A percentile compares a stretch with the other conserved stretches of the same genome.
phyloP scores from a whole-genome alignment of 345 rosid species.

The Salix viminalis region DNA sequence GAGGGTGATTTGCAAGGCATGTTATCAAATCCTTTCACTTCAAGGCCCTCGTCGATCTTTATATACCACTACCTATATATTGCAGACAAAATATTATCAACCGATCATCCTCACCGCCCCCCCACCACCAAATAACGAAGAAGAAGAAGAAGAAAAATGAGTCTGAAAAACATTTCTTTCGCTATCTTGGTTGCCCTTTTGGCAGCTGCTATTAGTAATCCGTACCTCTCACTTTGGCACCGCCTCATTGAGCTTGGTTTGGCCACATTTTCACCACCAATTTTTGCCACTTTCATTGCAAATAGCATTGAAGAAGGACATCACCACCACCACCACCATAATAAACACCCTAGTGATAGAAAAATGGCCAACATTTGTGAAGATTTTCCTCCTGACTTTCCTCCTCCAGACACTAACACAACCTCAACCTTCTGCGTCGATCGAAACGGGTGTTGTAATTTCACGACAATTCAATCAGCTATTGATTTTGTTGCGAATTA shows the following conservation, averaged over 20 bases:
- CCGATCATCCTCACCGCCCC: not conserved
- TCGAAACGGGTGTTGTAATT: constrained; percentile 75
- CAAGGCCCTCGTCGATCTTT: constrained; percentile 42
- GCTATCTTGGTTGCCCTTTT: constrained; percentile 38
- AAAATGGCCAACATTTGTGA: constrained; percentile 51
- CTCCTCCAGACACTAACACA: constrained; percentile 68
- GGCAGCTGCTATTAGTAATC: constrained; percentile 27
- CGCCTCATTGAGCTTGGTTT: constrained; percentile 12
- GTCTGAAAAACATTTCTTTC: constrained; percentile 22
- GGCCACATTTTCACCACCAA: constrained; percentile 13
- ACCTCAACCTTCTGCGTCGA: constrained; percentile 69
- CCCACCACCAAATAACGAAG: not conserved
- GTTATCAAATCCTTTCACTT: constrained; percentile 67
- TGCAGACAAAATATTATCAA: not conserved
- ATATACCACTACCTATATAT: not conserved
- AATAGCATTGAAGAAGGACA: not conserved
- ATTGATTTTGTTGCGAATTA: constrained; percentile 53
- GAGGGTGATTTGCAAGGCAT: constrained; percentile 90
- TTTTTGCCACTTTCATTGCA: constrained; percentile 1
- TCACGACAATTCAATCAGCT: constrained; percentile 78
- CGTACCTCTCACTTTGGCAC: constrained; percentile 6
- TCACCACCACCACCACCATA: not conserved
- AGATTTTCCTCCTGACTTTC: constrained; percentile 54
- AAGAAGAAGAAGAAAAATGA: constrained; percentile 22
- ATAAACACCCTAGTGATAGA: constrained; percentile 16